Base-by-base conservation (phyloP, 805 yeast genomes). In the Saccharomycodes ludwigii region DNA sequence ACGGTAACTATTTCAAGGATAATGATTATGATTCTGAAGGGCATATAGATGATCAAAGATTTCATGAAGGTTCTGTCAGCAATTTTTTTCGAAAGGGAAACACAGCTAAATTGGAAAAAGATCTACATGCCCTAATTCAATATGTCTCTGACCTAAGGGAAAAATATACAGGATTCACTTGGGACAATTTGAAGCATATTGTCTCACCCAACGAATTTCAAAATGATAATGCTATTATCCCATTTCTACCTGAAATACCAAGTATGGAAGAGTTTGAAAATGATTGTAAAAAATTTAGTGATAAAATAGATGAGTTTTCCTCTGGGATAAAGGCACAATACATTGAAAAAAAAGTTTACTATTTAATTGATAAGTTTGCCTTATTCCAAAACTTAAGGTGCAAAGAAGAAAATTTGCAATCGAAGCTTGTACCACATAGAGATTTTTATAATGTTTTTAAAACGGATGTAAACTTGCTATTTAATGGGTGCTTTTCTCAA, bases 371-470 rank as follows among this genome's bases (percentile, higher is more conserved):
- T 18, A 58, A 59, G 31, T 59, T 56, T 35, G 61, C 60, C 16
- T 45, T 56, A 3, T 60, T 52, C 32, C 47, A 47, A 14, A 39
- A 56, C 19, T 36, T 61, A 19, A 56, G 58, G 29, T 52, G 55
- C 21, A 49, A 53, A 25, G 40, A 50, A 14, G 65, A 59, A 39
- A 52, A 48, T 1, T 38, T 47, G n/a, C 46, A 55, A 24, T 53
- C 59, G 14, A 59, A 57, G 31, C 34, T 52, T 26, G 59, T 59
- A 15, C 65, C 66, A 10, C 60, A 60, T 30, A 41, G 65, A 24
- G 66, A 88, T 56, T 91, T 88, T 51, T 88, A 88, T 60, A 88
- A 88, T 48, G 95, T 85, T 27, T 73, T 97, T 60, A 88, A 88
- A 54, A 96, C 91, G 23, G 98, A 88, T 52, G 36, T 42, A 18